These are phyloP conservation scores for Grigorovia humatica DNA, from an alignment of 805 yeast species.

Conservation along the genomic window DNA sequence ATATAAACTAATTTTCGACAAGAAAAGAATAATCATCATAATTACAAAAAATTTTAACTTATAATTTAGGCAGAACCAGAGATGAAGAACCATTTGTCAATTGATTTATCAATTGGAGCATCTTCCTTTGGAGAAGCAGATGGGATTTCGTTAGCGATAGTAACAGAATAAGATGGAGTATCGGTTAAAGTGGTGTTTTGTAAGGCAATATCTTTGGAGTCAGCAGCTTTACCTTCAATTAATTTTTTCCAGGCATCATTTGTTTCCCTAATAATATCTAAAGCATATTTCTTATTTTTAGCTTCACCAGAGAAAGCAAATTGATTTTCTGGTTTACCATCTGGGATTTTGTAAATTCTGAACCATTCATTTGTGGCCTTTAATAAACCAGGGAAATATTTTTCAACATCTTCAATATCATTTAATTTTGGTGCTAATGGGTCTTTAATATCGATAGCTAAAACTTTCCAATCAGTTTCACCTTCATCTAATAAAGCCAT, in stretches of 20 bases:
- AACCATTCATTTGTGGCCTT: constrained; percentile 97
- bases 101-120: constrained; percentile 91
- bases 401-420: constrained; percentile 86
- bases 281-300: constrained; percentile 77
- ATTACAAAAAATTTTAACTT: no score
- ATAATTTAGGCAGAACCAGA: constrained; percentile 52
- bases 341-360: constrained; percentile 95
- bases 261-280: constrained; percentile 75
- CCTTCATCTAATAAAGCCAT: constrained; percentile 93
- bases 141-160: constrained; percentile 46
- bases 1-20: not conserved
- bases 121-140: constrained; percentile 63
- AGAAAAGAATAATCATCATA: no score
- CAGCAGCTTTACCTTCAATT: constrained; percentile 49
- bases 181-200: constrained; percentile 62
- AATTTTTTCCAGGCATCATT: constrained; percentile 74
- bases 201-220: constrained; percentile 58
- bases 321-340: constrained; percentile 93
- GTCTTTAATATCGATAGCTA: constrained; percentile 79
- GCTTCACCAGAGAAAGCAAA: constrained; percentile 95
- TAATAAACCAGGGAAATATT: constrained; percentile 82
- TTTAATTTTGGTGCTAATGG: constrained; percentile 79
- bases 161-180: constrained; percentile 43
- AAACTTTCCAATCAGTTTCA: constrained; percentile 85
- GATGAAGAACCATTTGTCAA: constrained; percentile 98